Base-by-base conservation (phyloP, 2,329 filamentous ascomycete species). In the Fusarium drepaniforme region DNA sequence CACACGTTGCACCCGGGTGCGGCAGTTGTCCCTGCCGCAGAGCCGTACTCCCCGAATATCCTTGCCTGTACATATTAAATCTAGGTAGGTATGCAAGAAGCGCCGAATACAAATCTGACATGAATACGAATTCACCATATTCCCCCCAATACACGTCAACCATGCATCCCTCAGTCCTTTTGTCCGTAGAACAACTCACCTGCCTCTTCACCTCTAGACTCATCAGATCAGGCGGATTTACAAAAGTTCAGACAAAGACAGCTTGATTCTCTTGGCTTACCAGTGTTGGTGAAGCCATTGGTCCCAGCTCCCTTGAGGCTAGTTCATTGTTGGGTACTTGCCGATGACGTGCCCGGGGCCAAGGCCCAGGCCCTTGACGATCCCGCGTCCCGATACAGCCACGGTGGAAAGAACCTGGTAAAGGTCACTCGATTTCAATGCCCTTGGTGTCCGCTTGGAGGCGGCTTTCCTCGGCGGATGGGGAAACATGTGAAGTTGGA, bases 1-100 rank as follows among this genome's bases (percentile, higher is more conserved):
- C 56, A 51, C 44, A 28, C 30, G 37, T 59, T 59, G 60, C 64
- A 40, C 28, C 58, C 51, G 35, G 44, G 40, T 56, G 35, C 58
- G 57, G 58, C 42, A 62, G 37, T 37, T 62, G 23, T 62, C 57
- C 63, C 44, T 60, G 44, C 46, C n/a, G 38, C 56, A 71, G 59
- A 67, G 73, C 73, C 73, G 73, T 58, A 75, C 73, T 75, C 73
- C 70, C 73, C 73, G 73, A 75, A 56, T 8, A 59, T 59, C 70
- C 70, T 44, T 68, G 67, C 38, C 8, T 35, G 60, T 15, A 42
- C 62, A 60, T 64, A 46, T 30, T 30, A 2, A 8, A 30, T 30
- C 23, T 23, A 23, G 23, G 23, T 23, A 23, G 23, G 4, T 44
- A 66, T 44, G 46, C 51, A 18, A 57, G 33, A 33, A 56, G 18